These are phyloP conservation scores for Cubamyces sp. DNA, from an alignment of 768 basidiomycete species.

Conservation along the genomic window DNA sequence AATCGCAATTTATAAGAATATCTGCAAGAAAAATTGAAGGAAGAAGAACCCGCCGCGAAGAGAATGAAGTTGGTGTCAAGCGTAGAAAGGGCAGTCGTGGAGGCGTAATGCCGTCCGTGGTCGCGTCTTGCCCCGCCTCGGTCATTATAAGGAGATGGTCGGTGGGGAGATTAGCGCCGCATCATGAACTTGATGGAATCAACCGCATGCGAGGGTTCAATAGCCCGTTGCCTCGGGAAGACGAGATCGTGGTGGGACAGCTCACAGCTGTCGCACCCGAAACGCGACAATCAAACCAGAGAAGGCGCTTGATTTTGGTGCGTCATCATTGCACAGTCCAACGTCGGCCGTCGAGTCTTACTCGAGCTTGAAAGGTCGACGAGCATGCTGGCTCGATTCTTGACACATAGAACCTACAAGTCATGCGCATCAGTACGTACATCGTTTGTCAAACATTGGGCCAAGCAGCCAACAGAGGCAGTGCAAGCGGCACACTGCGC, in stretches of 20 bases:
- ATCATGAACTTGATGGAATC: conserved; percentile 25
- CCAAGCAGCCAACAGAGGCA: too few relatives aligned
- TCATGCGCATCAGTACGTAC: too few relatives aligned
- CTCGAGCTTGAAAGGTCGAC: too few relatives aligned
- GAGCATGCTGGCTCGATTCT: too few relatives aligned
- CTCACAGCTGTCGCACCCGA: neutral
- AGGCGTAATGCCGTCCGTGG: conserved; percentile 20
- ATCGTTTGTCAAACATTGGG: too few relatives aligned
- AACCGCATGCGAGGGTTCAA: neutral
- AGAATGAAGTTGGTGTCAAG: neutral
- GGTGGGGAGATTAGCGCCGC: conserved; percentile 21
- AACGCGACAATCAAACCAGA: too few relatives aligned
- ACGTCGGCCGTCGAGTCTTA: too few relatives aligned
- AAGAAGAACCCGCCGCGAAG: neutral
- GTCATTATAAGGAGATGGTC: conserved; percentile 23
- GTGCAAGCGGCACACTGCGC: too few relatives aligned
- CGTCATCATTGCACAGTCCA: too few relatives aligned
- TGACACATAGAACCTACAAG: too few relatives aligned
- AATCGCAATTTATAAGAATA: neutral
- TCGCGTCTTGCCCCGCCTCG: conserved; percentile 16
- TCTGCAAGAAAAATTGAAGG: neutral
- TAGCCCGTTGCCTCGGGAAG: neutral
- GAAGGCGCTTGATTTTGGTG: too few relatives aligned
- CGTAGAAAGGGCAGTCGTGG: neutral
- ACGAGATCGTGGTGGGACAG: too few relatives aligned